Base-by-base conservation (phyloP, 2,329 filamentous ascomycete genomes). In the Xylaria sp. region DNA sequence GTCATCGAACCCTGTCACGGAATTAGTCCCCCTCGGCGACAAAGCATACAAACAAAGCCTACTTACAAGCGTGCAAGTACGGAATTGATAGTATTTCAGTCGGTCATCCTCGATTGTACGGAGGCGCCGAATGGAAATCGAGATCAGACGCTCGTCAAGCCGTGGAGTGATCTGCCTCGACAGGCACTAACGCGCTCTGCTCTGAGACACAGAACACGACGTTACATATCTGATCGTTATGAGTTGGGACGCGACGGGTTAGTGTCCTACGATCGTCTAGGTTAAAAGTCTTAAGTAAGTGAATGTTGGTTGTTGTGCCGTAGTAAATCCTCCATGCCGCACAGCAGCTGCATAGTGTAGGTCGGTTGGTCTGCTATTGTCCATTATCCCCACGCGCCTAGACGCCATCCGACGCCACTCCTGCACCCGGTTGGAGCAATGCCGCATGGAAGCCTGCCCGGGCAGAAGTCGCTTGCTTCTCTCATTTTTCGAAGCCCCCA, bases 131-230 rank as follows among this genome's bases (percentile, higher is more conserved):
- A 39, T 46, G 30, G 18, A 53, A 61, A 50, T 43, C 58, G 39
- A 41, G 30, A 58, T 57, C 45, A 64, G 50, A 55, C 55, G 57
- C 41, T 60, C 41, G 23, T 34, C 43, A 32, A 56, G 56, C 56
- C 48, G n/a, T 36, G n/a, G 15, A 36, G 30, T 1, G 50, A 55
- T 55, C 50, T 52, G n/a, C 28, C 28, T 52, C 25, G 48, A 32
- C 32, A 30, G 28, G 28, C 55, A 43, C 36, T 30, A 58, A 58
- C 36, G 15, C 13, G 36, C 18, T 32, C 23, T 46, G 23, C 50
- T 36, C 36, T 32, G 36, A 52, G 30, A 60, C 64, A 52, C 46
- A 60, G 45, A 57, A 71, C 66, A 52, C 67, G 70, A 70, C 69
- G 69, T 72, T 71, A 70, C 69, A 68, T 50, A 46, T 20, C 9